phyloP scores from a whole-genome alignment of 2,329 filamentous ascomycete species.

The Didymella sp. region DNA sequence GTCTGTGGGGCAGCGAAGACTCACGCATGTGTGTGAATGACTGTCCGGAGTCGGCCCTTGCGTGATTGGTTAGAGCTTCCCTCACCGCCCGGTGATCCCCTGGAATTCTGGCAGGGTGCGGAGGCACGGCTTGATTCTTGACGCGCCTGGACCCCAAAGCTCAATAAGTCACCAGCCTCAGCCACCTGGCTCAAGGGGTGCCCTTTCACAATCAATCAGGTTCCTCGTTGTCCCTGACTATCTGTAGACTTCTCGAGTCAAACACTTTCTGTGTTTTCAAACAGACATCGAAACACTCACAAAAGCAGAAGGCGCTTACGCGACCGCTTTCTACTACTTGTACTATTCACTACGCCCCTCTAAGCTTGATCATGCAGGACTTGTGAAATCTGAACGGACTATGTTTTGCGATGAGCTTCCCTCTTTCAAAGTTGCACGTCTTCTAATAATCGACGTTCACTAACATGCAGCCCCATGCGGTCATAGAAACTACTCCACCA shows the following conservation, averaged over 20 bases:
- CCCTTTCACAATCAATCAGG: background rate
- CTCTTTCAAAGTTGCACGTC: too few species aligned
- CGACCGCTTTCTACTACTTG: background rate
- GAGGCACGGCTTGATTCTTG: background rate
- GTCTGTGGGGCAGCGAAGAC: constrained; percentile 35
- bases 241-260: background rate
- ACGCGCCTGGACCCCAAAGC: constrained; percentile 5
- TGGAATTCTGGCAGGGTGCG: background rate
- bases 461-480: constrained; percentile 15
- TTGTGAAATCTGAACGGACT: too few species aligned
- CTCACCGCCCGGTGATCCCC: background rate
- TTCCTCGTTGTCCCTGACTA: background rate
- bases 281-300: background rate
- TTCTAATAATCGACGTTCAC: too few species aligned
- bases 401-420: too few species aligned
- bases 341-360: background rate
- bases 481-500: constrained; percentile 25
- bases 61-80: constrained; percentile 33
- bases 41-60: constrained; percentile 31
- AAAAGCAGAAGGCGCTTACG: background rate
- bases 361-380: background rate
- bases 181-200: background rate
- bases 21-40: constrained; percentile 31
- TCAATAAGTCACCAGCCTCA: constrained; percentile 9
- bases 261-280: background rate